Evolutionary conservation across 495 filamentous ascomycete genomes (phyloP).

Genomic region (Podospora appendiculata): DNA sequence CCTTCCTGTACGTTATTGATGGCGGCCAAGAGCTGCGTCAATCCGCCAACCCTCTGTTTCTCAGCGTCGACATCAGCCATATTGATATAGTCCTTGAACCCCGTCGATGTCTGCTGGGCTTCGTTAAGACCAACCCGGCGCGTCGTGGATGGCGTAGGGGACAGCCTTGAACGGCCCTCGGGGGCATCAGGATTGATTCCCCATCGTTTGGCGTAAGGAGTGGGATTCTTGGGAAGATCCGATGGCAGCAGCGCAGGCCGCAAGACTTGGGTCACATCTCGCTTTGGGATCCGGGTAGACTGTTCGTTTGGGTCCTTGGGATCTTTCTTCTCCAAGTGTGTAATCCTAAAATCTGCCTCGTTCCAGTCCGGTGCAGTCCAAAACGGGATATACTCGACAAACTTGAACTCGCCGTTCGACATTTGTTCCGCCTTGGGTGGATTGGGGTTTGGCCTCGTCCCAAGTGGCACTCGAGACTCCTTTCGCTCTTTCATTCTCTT

Average conservation of each 20-base stretch:
- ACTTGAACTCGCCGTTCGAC: neutral
- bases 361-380: neutral
- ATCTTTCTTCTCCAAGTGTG: neutral
- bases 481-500: neutral
- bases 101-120: neutral
- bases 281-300: neutral
- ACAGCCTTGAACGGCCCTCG: slow-evolving; percentile 24
- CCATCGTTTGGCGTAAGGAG: slow-evolving; percentile 23
- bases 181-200: slow-evolving; percentile 22
- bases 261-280: slow-evolving; percentile 11
- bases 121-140: slow-evolving; percentile 3
- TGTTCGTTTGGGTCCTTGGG: neutral
- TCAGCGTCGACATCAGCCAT: neutral
- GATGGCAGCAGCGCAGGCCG: slow-evolving; percentile 21
- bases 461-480: neutral
- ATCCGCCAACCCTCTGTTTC: neutral
- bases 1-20: slow-evolving; percentile 10
- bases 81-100: slow-evolving; percentile 3
- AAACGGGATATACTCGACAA: neutral
- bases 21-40: neutral
- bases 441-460: no score
- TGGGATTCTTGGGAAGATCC: slow-evolving; percentile 18
- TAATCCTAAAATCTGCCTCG: neutral
- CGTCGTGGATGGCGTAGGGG: slow-evolving; percentile 19
- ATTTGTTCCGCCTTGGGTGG: neutral